Evolutionary conservation across 768 basidiomycete genomes (phyloP).

Genomic region (Zangia roseola): DNA sequence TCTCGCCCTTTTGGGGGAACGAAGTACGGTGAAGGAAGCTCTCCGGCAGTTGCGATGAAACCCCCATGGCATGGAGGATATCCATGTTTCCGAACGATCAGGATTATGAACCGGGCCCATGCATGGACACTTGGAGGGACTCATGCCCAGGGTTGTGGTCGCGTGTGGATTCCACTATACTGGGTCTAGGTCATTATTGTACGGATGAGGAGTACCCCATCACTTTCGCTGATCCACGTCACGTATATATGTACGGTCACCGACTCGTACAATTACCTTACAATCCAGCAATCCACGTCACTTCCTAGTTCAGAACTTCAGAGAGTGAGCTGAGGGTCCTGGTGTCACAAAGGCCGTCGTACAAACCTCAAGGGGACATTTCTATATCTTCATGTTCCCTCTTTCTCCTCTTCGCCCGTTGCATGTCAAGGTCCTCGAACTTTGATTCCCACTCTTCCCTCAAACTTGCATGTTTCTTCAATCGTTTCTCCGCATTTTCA

Average conservation of each 20-base stretch:
- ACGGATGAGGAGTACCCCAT: not conserved
- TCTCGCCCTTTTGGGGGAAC: conserved; percentile 68
- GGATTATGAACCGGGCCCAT: not conserved
- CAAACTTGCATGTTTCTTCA: conserved; percentile 38
- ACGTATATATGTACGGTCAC: too few species aligned
- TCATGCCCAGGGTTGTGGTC: not conserved
- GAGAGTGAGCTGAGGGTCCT: not conserved
- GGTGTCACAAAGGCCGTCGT: not conserved
- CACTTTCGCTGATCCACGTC: too few species aligned
- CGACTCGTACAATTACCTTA: too few species aligned
- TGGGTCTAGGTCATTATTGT: too few species aligned
- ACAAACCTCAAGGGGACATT: conserved; percentile 21
- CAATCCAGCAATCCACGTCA: too few species aligned
- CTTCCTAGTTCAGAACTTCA: not conserved
- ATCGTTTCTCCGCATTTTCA: conserved; percentile 24
- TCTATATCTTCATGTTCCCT: conserved; percentile 20
- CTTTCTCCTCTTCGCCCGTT: conserved; percentile 22
- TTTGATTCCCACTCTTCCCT: conserved; percentile 44
- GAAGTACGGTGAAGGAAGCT: conserved; percentile 69
- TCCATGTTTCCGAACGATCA: not conserved
- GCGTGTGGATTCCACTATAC: too few species aligned
- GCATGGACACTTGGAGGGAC: not conserved
- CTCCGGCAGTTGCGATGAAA: conserved; percentile 39
- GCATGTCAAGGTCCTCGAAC: conserved; percentile 31
- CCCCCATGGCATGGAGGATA: not conserved